Evolutionary conservation across 2,329 filamentous ascomycete species (phyloP).

Genomic region (Aspergillus carbonarius): DNA sequence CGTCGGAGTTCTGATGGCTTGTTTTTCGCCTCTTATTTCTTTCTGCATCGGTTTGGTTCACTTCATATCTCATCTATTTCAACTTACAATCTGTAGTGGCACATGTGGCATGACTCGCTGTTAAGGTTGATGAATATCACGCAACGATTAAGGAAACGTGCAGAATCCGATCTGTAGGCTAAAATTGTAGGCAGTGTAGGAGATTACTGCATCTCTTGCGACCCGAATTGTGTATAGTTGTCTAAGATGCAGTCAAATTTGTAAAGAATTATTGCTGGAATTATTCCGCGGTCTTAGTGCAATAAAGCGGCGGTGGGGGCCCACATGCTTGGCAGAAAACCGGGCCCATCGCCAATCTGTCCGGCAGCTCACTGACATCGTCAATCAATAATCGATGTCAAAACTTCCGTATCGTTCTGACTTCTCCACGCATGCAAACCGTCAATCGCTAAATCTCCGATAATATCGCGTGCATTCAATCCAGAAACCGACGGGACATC

Average conservation of each 20-base stretch:
- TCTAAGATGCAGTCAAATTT: background rate
- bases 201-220: too few relatives aligned
- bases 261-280: background rate
- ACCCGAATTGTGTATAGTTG: background rate
- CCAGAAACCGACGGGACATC: background rate
- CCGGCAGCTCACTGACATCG: background rate
- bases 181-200: background rate
- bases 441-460: background rate
- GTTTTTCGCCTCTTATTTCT: conserved; percentile 27
- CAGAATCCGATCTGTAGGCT: background rate
- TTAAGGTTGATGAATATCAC: conserved; percentile 27
- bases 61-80: conserved; percentile 28
- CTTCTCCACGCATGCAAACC: background rate
- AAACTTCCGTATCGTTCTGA: background rate
- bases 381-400: background rate
- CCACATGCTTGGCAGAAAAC: conserved; percentile 5
- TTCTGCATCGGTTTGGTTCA: conserved; percentile 20
- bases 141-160: conserved; percentile 4
- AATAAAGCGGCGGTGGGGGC: background rate
- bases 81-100: conserved; percentile 29
- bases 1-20: conserved; percentile 40
- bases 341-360: background rate
- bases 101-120: conserved; percentile 34
- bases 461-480: background rate
- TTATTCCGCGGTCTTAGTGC: background rate